Evolutionary conservation across 306 rosid genomes (phyloP), one percentile per base, ranked within the genome.

Genomic region (Heteromeles arbutifolia): DNA sequence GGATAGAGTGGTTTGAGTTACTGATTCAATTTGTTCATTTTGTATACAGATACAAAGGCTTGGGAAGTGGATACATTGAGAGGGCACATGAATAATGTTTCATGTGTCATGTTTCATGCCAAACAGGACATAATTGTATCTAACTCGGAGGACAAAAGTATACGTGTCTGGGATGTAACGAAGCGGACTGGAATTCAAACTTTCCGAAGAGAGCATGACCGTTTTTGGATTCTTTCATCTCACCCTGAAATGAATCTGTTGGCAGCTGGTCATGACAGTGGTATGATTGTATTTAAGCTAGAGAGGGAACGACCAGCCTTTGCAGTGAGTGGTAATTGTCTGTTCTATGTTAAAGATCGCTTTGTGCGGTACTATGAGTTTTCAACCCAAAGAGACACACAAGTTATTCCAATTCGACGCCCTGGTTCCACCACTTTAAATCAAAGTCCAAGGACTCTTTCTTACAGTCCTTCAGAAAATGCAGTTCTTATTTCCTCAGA

Each of bases 261-360:
- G 87, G 98, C 98, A 28, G 98, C 98, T 32, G 98, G 97, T 72
- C 98, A 94, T 84, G 98, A 94, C 78, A 94, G 96, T 77, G 98
- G 98, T 67, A 87, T 94, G 98, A 88, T 94, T 53, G 98, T 94
- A 62, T 94, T 94, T 73, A 94, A 94, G 85, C 77, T 94, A 78
- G 98, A 90, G 87, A 90, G 98, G 80, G 98, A 94, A 70, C 92
- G 98, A 8, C 98, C 97, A 0, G 97, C 97, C 32, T 90, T 94
- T 73, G 86, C 91, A 1, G 88, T 91, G 53, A 94, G 98, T 81
- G 97, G 94, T 31, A 94, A 91, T 78, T 83, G 88, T 80, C 69
- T 94, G 45, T 87, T 94, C 81, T 94, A 90, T 71, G 82, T 86
- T 43, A 94, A 87, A 79, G 98, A 94, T 74, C 91, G 98, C 22